These are phyloP conservation scores for Allium fistulosum DNA, from an alignment of 106 monocot species.

Conservation along the genomic window DNA sequence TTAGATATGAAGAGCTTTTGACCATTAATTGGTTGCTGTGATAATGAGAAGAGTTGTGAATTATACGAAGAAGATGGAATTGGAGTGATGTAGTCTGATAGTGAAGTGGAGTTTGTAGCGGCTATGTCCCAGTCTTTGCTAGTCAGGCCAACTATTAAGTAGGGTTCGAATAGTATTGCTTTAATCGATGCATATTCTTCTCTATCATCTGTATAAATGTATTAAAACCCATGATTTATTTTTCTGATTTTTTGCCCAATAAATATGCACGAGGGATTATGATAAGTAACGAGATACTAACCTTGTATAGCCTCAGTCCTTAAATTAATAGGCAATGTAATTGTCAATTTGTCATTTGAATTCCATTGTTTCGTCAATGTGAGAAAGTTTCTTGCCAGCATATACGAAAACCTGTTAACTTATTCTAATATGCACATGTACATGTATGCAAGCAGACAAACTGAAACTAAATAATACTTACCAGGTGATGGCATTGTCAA, in stretches of 20 bases:
- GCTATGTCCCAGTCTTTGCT: conserved; percentile 63
- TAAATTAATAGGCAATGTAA: conserved; percentile 52
- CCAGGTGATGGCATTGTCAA: conserved; percentile 27
- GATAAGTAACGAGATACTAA: conserved; percentile 7
- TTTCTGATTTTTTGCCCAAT: background rate
- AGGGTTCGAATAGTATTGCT: conserved; percentile 75
- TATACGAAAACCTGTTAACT: background rate
- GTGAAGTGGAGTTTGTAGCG: conserved; percentile 23
- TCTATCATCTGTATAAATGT: conserved; percentile 58
- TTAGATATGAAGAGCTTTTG: conserved; percentile 41
- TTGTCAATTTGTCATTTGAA: conserved; percentile 46
- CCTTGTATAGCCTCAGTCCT: conserved; percentile 80
- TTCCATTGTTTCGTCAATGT: conserved; percentile 57
- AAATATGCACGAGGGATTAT: background rate
- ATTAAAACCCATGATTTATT: background rate
- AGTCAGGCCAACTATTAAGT: conserved; percentile 78
- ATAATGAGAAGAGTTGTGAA: conserved; percentile 51
- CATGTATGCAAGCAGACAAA: too few species aligned
- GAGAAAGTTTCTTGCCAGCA: conserved; percentile 63
- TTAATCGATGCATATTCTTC: conserved; percentile 53
- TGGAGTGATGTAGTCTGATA: conserved; percentile 63
- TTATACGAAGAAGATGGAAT: conserved; percentile 35
- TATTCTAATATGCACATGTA: too few species aligned
- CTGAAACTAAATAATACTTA: conserved; percentile 4
- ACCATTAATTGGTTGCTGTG: conserved; percentile 29